Evolutionary conservation across 495 filamentous ascomycete genomes (phyloP), one percentile per base, ranked within the genome.

Genomic region (Hapsidospora chrysogenum): DNA sequence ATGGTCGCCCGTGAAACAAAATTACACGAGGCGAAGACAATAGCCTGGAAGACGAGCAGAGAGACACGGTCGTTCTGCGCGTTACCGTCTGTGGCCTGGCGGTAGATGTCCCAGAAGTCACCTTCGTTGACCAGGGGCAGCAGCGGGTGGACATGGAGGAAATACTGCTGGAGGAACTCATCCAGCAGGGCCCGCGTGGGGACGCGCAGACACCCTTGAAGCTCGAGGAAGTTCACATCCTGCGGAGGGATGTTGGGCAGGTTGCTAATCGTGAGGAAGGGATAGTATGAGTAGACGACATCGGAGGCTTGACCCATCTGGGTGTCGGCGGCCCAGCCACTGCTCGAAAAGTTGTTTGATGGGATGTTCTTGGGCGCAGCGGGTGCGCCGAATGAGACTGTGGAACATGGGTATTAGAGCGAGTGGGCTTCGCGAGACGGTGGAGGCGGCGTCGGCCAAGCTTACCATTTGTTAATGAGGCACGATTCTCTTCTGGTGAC

Each of bases 131-230:
- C 16, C 4, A 68, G 46, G 4, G 63, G 65, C 16, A 64, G 38
- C 7, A 51, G 39, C 2, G 65, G 63, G 38, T 69, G 63, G 10
- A 68, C 51, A 13, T 59, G 52, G 35, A 57, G 48, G 38, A 69
- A 69, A 33, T 66, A 69, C 17, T 56, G 51, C 3, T 53, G 50
- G 7, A 67, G 45, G 34, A 69, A 62, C 16, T 62, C 57, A n/a
- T 60, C 49, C 0, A 63, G 47, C 5, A 53, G 46, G 3, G 48
- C 37, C 35, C 51, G 40, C 3, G 47, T 50, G 1, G 63, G 65
- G 5, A 69, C 28, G 29, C 47, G 51, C 2, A 66, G 49, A 35
- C 60, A 64, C 4, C 56, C 57, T 31, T 66, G 54, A 0, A 52
- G 51, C 6, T 51, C 46, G 4, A 69, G 48, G 34, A 55, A 64